Evolutionary conservation across 352 stramenopile genomes (phyloP), one percentile per base, ranked within the genome.

Genomic region (Pythium phragmitis): DNA sequence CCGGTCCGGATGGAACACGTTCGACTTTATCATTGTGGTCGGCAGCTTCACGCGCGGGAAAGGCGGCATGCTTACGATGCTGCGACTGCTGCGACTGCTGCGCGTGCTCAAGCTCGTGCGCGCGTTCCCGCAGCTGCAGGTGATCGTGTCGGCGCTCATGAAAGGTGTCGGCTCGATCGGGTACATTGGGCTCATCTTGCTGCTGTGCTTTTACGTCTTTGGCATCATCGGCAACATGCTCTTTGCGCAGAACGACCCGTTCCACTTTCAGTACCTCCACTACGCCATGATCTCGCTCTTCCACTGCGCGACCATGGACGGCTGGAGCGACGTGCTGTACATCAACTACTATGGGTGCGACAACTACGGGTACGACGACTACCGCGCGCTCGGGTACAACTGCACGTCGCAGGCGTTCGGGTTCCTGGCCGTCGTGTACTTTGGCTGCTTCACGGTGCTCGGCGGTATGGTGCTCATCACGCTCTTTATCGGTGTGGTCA

Each of bases 141-240:
- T 97, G n/a, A 95, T 97, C 47, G 88, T 96, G 14, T 91, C 91
- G 21, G 90, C 87, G 2, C 74, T 97, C n/a, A 84, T 97, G 67
- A 92, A 91, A 60, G 86, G 88, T 61, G 69, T 97, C 37, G 70
- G 76, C 49, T 96, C 83, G 8, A 97, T 97, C 63, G 82, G 79
- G 4, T 97, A 96, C 81, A 96, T 97, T 51, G 82, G 79, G 0
- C 37, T 97, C n/a, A 94, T 97, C 60, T 63, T 97, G 42, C 51
- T 97, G 16, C 69, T 97, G 43, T 88, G 90, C 37, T 96, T 97
- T 60, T 97, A 97, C 75, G 79, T 97, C 1, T 97, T 96, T 50
- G 88, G 87, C 26, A 95, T 97, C 55, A 73, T 97, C 16, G 91
- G 89, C 61, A 96, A 97, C 70, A 92, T 96, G 73, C 63, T 97